Evolutionary conservation across 2,329 filamentous ascomycete species (phyloP).

Genomic region (Ophiostoma triangulosporum): DNA sequence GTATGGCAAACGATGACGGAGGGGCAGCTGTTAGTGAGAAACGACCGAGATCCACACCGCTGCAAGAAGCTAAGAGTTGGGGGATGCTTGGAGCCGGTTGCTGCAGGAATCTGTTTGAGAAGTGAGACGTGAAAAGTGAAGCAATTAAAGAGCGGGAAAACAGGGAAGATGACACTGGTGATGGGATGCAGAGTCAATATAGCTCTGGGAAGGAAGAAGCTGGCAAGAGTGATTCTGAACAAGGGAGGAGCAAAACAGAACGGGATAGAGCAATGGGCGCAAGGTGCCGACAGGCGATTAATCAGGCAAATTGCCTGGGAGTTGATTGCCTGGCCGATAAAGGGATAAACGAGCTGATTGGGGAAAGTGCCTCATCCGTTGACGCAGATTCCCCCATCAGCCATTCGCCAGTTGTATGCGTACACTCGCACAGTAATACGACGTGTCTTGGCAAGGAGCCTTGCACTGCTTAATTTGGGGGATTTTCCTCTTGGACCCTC

Average conservation of each 20-base stretch:
- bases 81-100: constrained; percentile 3
- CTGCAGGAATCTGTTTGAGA: neutral
- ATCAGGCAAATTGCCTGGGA: constrained; percentile 3
- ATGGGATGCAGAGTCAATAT: neutral
- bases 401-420: constrained; percentile 5
- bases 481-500: neutral
- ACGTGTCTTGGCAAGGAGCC: neutral
- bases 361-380: constrained; percentile 8
- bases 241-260: neutral
- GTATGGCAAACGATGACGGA: constrained; percentile 7
- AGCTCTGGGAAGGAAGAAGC: neutral
- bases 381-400: constrained; percentile 1
- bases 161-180: neutral
- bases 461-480: neutral
- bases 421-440: neutral
- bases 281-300: neutral
- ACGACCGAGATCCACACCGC: constrained; percentile 7
- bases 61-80: constrained; percentile 5
- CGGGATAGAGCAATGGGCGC: neutral
- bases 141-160: neutral
- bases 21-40: constrained; percentile 8
- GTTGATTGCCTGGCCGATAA: constrained; percentile 1
- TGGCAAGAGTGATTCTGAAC: neutral
- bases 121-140: neutral
- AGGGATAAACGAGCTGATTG: constrained; percentile 3